Base-by-base conservation (phyloP, 2,329 filamentous ascomycete genomes). In the Penicillium sclerotiorum region DNA sequence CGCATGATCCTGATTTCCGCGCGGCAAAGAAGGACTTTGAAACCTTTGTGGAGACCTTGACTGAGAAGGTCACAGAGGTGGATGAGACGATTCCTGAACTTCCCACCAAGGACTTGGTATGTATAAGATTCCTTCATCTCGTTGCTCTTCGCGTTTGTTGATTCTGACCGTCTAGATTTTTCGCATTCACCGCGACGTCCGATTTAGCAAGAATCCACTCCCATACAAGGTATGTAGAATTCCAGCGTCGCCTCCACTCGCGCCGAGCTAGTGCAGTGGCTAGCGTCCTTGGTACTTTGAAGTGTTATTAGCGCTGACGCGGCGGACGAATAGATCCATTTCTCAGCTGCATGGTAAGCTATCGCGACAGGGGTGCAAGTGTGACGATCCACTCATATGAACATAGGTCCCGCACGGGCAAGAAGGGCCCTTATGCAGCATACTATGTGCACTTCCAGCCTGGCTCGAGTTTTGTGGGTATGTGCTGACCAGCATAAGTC, bases 401-500 rank as follows among this genome's bases (percentile, higher is more conserved):
- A 36, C 37, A 37, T 56, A 82, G 80, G 84, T 94, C 89, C 49
- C 85, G 91, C 17, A 95, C 90, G 0, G 91, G 91, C 17, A 82
- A 88, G 47, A 95, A 96, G 71, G 90, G 90, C 0, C 86, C 88
- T 8, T 95, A 94, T 70, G 91, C 91, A 6, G 87, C 85, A 65
- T 96, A 96, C 73, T 96, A 95, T 72, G 74, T 96, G 17, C 90
- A 95, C 68, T 80, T 89, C 56, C 83, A 93, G 66, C 90, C 91
- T 9, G 76, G 75, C 20, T 75, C 80, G 43, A 87, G 84, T 65
- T 88, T 93, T 60, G 76, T 95, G 35, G 91, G 84, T 85, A 74
- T 73, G 81, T 30, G 15, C 25, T 21, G 18, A n/a, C 21, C 8
- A 33, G 22, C 33, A 21, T 22, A 20, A 41, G 27, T 40, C 12